Base-by-base conservation (phyloP, 139 green algal species). In the Chloropicon primus region DNA sequence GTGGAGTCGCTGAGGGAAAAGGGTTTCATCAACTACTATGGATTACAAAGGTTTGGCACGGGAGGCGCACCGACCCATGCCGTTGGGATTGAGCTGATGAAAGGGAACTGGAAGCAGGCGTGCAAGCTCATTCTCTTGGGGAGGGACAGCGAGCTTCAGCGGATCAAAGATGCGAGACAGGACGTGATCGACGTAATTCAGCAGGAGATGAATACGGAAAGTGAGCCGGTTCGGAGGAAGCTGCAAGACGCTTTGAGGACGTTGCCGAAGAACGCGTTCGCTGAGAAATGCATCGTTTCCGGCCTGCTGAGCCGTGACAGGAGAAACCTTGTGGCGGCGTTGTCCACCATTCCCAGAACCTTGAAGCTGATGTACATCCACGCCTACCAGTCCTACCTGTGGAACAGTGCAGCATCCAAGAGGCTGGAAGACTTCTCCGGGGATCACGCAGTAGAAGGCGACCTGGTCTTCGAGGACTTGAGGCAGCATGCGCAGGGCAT, bases 21-120 rank as follows among this genome's bases (percentile, higher is more conserved):
- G 10, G 94, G 94, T 28, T 97, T 97, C 80, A 82, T 97, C 74
- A 98, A 98, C 84, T 98, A 98, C 80, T 98, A 91, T 80, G 94
- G 94, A 0, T 83, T 96, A 80, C 93, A 99, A 85, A 87, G 95
- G 10, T 99, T 99, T 83, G 94, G 95, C 72, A 90, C 72, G 0
- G 88, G 88, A 5, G 78, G 62, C 0, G 77, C 86, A 21, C 77
- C 87, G 21, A 98, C 94, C 0, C 93, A 98, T 83, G 79, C 26
- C 26, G 83, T 96, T 21, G 41, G 41, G 41, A 62, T 71, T 25
- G 82, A 81, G 24, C 82, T 98, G 80, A 80, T 97, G 76, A 80
- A 79, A 0, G 92, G 93, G 2, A 27, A 93, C 27, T 97, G 87
- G 86, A 23, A 85, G 24, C 78, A 74, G 17, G 93, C 90, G 2